A percentile compares a stretch with the other conserved stretches of the same genome.
phyloP scores from a whole-genome alignment of 805 yeast species.

The Schizosaccharomyces japonicus region DNA sequence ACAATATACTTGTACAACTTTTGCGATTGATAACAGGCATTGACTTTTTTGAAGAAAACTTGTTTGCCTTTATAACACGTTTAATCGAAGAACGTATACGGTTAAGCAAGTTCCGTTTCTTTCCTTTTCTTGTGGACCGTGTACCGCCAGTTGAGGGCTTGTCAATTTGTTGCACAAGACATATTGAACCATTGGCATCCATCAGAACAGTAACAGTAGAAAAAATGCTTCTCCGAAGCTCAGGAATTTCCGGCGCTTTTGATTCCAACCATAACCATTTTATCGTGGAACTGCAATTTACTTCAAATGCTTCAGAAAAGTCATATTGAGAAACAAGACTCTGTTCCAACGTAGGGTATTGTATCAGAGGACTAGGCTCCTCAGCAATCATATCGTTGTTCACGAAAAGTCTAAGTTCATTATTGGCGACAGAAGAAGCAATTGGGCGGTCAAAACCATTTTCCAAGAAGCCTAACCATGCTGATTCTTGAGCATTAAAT shows the following conservation, averaged over 20 bases:
- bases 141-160: background rate
- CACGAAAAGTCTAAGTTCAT: background rate
- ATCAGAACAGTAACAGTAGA: background rate
- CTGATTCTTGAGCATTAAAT: background rate
- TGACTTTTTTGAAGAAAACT: background rate
- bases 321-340: background rate
- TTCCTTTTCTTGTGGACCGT: background rate
- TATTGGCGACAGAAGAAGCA: background rate
- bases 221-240: background rate
- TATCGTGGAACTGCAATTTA: background rate
- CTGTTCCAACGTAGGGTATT: background rate
- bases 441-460: background rate
- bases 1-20: background rate
- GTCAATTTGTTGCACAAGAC: background rate
- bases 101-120: background rate
- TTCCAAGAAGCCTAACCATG: background rate
- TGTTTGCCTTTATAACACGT: background rate
- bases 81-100: background rate
- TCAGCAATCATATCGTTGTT: background rate
- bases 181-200: background rate
- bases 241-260: background rate
- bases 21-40: background rate
- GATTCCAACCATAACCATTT: background rate
- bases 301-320: background rate
- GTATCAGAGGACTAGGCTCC: background rate